Evolutionary conservation across 2,329 filamentous ascomycete species (phyloP), one percentile per base, ranked within the genome.

Genomic region (Hortaea werneckii): DNA sequence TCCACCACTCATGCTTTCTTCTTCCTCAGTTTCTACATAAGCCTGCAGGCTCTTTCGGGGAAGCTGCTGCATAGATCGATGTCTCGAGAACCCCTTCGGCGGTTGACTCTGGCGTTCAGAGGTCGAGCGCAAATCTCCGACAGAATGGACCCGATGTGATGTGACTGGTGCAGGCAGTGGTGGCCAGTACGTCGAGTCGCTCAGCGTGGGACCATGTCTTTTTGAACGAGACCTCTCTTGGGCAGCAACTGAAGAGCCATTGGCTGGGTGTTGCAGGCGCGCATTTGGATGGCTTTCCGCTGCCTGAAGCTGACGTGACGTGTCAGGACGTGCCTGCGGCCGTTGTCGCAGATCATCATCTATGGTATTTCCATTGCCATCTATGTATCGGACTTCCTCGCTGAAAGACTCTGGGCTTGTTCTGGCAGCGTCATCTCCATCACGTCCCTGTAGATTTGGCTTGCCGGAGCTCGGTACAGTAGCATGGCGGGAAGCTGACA

Each of bases 21-120:
- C 53, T 39, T 9, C 48, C 46, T 48, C 52, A 11, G 42, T 50
- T 44, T 59, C 57, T 12, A 57, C 56, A 48, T 56, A 58, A 26
- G 57, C 47, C 49, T 59, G 56, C 28, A 53, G 42, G 20, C 43
- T 37, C 11, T 44, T 35, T 40, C 49, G 44, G 37, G 45, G 43
- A 12, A 54, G 42, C 20, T 53, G 46, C 41, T 54, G 50, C 53
- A 54, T 49, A 11, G 50, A 50, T 37, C 46, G 49, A 42, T 51
- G 43, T 44, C 48, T 48, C 5, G 45, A 37, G 6, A 53, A 40
- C 13, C 37, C 43, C 8, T 35, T 41, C 30, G 34, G 47, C 45
- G 38, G 41, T n/a, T 38, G 28, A 9, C 32, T 35, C 3, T 35
- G 13, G 41, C 26, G 30, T 34, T 43, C 40, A 26, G 30, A 13